Base-by-base conservation (phyloP, 1,284 basidiomycete species). In the Cystobasidiaceae sp. region DNA sequence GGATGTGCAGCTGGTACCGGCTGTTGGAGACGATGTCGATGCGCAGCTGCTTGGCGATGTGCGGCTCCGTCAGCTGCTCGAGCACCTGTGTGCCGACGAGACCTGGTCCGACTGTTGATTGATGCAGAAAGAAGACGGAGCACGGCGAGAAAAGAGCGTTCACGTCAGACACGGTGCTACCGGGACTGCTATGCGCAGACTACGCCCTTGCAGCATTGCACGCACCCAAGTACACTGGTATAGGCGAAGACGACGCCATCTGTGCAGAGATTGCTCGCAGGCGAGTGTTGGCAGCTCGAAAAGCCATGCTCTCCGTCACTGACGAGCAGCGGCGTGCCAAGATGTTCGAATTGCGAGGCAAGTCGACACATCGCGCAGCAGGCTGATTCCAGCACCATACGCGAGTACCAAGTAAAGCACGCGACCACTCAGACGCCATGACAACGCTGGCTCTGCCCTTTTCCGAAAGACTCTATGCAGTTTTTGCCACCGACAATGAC, bases 31-130 rank as follows among this genome's bases (percentile, higher is more conserved):
- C 81, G 25, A 56, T 44, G 51, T 66, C 67, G 1, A 66, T 60
- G 19, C 52, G 50, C 25, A 68, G 37, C 51, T 56, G 30, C 43
- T 44, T 32, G 66, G 69, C 33, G 87, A 85, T 72, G 90, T 81
- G 72, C 93, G 80, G 66, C 79, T 81, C 82, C 90, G 88, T 63
- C 75, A 15, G 84, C 83, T 50, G 82, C 80, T 25, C 77, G 74
- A 94, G 82, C 72, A 94, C 84, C 75, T 91, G 89, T 46, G 83
- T 81, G 48, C 93, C 93, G 52, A 96, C 93, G 62, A 92, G 86
- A 13, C 92, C 92, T 46, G 90, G 82, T 67, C 92, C 92, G 67
- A 94, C 66, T 48, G 67, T 50, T 41, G 8, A 8, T n/a, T n/a
- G 7, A 62, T 39, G 56, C 19, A 17, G 13, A 28, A 15, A 37